phyloP scores from a whole-genome alignment of 2,329 filamentous ascomycete genomes.

The Aspergillus sergii region DNA sequence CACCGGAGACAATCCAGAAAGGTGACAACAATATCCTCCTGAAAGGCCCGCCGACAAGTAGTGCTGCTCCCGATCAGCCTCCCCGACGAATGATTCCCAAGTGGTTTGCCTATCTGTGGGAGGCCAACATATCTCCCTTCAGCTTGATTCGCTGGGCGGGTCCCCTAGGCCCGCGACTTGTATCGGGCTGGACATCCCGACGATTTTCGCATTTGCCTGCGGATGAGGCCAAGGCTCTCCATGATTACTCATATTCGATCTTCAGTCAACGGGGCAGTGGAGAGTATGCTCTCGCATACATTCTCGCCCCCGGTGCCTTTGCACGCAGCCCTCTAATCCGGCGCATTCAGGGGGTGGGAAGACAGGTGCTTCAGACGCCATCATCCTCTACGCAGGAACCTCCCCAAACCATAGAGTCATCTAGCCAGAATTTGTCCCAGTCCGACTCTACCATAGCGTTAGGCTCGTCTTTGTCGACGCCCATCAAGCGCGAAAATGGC shows the following conservation, averaged over 20 bases:
- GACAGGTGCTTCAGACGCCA: constrained; percentile 58
- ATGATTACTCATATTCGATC: constrained; percentile 91
- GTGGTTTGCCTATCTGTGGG: constrained; percentile 94
- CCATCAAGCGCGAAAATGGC: constrained; percentile 59
- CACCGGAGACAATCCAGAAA: constrained; percentile 29
- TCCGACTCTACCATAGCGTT: constrained; percentile 32
- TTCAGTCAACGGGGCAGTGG: constrained; percentile 91
- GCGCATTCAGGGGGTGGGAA: constrained; percentile 81
- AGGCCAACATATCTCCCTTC: constrained; percentile 94
- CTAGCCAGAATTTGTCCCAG: constrained; percentile 19
- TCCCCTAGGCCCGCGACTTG: constrained; percentile 84
- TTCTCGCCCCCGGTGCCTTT: constrained; percentile 91
- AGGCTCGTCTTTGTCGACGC: constrained; percentile 10
- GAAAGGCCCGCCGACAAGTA: constrained; percentile 29
- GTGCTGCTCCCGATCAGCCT: constrained; percentile 39
- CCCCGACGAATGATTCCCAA: constrained; percentile 69
- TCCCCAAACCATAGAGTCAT: constrained; percentile 14
- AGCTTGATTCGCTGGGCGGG: constrained; percentile 85
- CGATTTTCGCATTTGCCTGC: constrained; percentile 86
- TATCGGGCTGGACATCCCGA: constrained; percentile 91
- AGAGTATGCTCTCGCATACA: constrained; percentile 89
- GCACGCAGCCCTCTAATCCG: constrained; percentile 85
- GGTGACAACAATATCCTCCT: constrained; percentile 59
- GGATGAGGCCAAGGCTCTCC: constrained; percentile 79
- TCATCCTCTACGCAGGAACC: constrained; percentile 15